A percentile compares a stretch with the other conserved stretches of the same genome.
These are phyloP conservation scores for Penstemon barbatus DNA, from an alignment of 257 asterid genomes.

Conservation along the genomic window DNA sequence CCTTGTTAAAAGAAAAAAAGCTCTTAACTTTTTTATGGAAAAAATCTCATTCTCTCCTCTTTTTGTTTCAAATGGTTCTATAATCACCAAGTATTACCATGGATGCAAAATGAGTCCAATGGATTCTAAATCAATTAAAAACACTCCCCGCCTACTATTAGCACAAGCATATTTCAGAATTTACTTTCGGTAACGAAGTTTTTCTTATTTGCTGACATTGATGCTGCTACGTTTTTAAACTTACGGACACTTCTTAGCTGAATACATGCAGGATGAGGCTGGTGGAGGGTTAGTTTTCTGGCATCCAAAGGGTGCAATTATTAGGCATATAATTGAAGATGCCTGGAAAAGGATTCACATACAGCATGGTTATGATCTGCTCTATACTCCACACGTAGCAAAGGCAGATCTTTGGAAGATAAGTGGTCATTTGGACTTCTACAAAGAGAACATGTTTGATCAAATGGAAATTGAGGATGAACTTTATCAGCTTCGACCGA, in stretches of 20 bases:
- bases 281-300: slow-evolving; percentile 99
- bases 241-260: slow-evolving; percentile 12
- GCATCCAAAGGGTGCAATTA: slow-evolving; percentile 95
- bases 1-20: no score
- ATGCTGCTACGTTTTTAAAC: neutral
- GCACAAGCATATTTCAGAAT: neutral
- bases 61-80: no score
- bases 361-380: slow-evolving; percentile 80
- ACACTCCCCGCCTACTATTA: no score
- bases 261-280: slow-evolving; percentile 84
- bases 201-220: neutral
- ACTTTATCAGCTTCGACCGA: slow-evolving; percentile 95
- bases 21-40: no score
- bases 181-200: neutral
- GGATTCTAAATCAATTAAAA: no score
- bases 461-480: slow-evolving; percentile 94
- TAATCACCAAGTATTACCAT: no score
- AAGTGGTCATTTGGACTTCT: slow-evolving; percentile 95
- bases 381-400: slow-evolving; percentile 96
- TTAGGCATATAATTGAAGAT: slow-evolving; percentile 89
- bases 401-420: slow-evolving; percentile 95
- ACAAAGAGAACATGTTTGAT: slow-evolving; percentile 91
- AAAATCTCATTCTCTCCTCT: no score
- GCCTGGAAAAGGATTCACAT: slow-evolving; percentile 83
- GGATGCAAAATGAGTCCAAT: no score